A percentile compares a stretch with the other conserved stretches of the same genome.
Conservation (phyloP, 208 protist genomes). For the Wallacemonas collosoma region DNA sequence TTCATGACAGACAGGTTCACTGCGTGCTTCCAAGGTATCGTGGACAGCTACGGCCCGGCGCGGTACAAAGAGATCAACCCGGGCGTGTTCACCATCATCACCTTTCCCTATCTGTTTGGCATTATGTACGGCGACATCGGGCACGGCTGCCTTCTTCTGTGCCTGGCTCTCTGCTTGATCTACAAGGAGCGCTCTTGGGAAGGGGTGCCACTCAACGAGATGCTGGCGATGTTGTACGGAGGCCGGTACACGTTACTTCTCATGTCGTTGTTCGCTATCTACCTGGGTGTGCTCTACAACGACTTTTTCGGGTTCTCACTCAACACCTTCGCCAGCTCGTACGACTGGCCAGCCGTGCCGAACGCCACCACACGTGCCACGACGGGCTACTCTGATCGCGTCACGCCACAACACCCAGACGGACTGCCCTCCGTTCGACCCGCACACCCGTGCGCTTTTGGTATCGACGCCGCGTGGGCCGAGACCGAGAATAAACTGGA, state of each 20-base stretch:
- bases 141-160: constrained; percentile 95
- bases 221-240: constrained; percentile 75
- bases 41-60: constrained; percentile 98
- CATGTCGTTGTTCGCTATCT: constrained; percentile 97
- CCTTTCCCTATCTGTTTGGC: constrained; percentile 99
- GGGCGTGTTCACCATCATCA: constrained; percentile 96
- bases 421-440: constrained; percentile 52
- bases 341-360: constrained; percentile 51
- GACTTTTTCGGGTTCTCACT: constrained; percentile 93
- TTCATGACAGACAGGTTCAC: constrained; percentile 97
- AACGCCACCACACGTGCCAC: constrained; percentile 13
- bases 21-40: constrained; percentile 95
- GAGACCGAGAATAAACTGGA: constrained; percentile 96
- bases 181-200: constrained; percentile 81
- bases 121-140: constrained; percentile 99
- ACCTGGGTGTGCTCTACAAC: constrained; percentile 98
- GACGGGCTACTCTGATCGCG: constrained; percentile 33
- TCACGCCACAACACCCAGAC: constrained; percentile 27
- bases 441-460: constrained; percentile 58
- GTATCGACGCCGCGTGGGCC: constrained; percentile 88
- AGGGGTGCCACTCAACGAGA: constrained; percentile 81
- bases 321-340: constrained; percentile 85
- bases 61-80: constrained; percentile 94
- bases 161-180: constrained; percentile 81
- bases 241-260: constrained; percentile 97